Percentiles rank a stretch among this genome's conserved stretches.
These are phyloP conservation scores for Ceratocystis huliohia DNA, from an alignment of 2,329 filamentous ascomycete species.

Conservation along the genomic window DNA sequence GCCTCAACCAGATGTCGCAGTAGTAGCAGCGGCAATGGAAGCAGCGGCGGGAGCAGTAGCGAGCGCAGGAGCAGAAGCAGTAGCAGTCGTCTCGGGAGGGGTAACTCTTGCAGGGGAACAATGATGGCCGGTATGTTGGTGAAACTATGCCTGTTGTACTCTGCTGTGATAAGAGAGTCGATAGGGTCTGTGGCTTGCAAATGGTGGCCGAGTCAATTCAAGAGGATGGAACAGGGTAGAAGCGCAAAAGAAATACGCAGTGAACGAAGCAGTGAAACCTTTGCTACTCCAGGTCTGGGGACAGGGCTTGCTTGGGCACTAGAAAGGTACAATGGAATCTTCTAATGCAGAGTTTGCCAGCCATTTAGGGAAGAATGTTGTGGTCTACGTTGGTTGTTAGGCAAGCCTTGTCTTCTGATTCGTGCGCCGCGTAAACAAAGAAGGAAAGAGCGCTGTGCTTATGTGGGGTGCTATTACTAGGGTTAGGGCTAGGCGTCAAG, in stretches of 20 bases:
- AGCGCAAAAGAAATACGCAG: too few relatives aligned
- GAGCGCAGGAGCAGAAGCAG: not conserved
- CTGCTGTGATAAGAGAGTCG: not conserved
- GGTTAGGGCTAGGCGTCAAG: not conserved
- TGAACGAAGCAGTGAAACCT: not conserved
- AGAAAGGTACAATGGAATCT: not conserved
- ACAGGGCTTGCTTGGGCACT: not conserved
- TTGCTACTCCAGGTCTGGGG: not conserved
- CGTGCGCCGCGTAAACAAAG: slow-evolving; percentile 10
- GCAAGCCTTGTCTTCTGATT: not conserved
- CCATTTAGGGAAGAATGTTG: slow-evolving; percentile 11
- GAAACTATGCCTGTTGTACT: not conserved
- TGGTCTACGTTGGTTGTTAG: not conserved
- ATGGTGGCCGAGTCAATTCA: not conserved
- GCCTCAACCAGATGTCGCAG: not conserved
- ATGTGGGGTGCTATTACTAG: too few relatives aligned
- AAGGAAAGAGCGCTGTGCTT: not conserved
- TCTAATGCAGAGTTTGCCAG: not conserved
- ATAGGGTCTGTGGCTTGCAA: not conserved
- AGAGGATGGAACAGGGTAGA: not conserved
- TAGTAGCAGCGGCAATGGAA: too few relatives aligned
- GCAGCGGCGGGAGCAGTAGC: too few relatives aligned
- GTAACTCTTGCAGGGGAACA: not conserved
- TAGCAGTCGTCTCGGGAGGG: not conserved
- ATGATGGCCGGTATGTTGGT: not conserved